phyloP scores from a whole-genome alignment of 2,329 filamentous ascomycete genomes.

The Apiospora sp. region DNA sequence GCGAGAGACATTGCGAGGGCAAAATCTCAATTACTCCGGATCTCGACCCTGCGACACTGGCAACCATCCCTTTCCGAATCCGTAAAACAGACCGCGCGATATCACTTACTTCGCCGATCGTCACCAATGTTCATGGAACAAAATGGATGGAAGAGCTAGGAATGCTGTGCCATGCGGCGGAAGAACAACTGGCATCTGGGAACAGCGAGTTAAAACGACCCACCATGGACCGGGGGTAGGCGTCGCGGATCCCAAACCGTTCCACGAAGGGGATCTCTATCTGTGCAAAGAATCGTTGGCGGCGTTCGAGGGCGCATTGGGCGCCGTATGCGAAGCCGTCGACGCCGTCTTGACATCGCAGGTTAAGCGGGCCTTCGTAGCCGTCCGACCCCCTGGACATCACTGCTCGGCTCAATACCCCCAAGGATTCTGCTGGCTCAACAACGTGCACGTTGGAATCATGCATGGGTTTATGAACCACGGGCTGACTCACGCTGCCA shows the following conservation, averaged over 20 bases:
- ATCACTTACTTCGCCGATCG: constrained; percentile 75
- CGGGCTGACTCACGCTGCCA: constrained; percentile 90
- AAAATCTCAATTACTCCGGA: constrained; percentile 71
- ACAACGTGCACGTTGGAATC: constrained; percentile 97
- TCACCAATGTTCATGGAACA: constrained; percentile 88
- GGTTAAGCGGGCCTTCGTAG: constrained; percentile 85
- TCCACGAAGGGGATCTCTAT: constrained; percentile 92
- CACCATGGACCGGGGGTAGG: constrained; percentile 62
- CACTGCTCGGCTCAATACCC: constrained; percentile 91
- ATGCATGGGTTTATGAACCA: constrained; percentile 86
- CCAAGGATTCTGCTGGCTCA: constrained; percentile 98
- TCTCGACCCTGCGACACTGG: constrained; percentile 60
- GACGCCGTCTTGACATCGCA: constrained; percentile 78
- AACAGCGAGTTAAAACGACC: constrained; percentile 77
- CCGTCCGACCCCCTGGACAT: constrained; percentile 90
- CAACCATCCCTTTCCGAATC: constrained; percentile 81
- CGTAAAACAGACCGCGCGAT: constrained; percentile 79
- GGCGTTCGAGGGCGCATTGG: constrained; percentile 89
- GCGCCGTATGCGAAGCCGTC: constrained; percentile 91
- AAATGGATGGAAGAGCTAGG: constrained; percentile 95
- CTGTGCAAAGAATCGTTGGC: constrained; percentile 85
- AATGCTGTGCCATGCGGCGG: constrained; percentile 83
- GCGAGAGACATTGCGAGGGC: constrained; percentile 78
- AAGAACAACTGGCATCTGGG: constrained; percentile 78
- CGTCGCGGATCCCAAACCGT: constrained; percentile 56